Conservation (phyloP, 2,329 filamentous ascomycete species). For the Penicillium capsulatum region DNA sequence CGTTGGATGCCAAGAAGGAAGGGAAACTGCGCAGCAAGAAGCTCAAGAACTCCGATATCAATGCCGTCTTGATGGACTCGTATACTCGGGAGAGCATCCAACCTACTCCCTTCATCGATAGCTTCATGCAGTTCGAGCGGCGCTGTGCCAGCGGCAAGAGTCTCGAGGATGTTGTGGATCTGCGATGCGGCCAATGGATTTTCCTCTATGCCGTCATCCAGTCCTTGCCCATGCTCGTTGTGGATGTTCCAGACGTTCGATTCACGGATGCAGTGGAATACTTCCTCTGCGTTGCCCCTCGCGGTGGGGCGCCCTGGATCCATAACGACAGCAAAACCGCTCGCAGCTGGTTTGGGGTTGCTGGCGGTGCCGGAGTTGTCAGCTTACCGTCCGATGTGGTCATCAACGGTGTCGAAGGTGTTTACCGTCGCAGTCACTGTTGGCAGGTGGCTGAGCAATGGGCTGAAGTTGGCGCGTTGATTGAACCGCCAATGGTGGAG, state of each 20-base stretch:
- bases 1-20: conserved; percentile 68
- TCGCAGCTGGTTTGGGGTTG: conserved; percentile 50
- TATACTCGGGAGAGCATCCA: conserved; percentile 71
- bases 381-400: conserved; percentile 61
- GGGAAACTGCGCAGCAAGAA: conserved; percentile 65
- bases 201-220: conserved; percentile 51
- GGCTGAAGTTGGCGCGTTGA: conserved; percentile 44
- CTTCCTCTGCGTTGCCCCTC: conserved; percentile 48
- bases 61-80: conserved; percentile 69
- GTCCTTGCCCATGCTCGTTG: conserved; percentile 46
- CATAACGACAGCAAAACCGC: conserved; percentile 43
- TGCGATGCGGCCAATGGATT: conserved; percentile 50
- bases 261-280: conserved; percentile 48
- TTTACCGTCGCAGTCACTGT: conserved; percentile 66
- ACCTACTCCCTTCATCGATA: conserved; percentile 45
- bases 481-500: conserved; percentile 32
- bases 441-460: conserved; percentile 63
- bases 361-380: conserved; percentile 61
- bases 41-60: conserved; percentile 73
- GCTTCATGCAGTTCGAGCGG: conserved; percentile 48
- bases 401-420: conserved; percentile 62
- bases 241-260: conserved; percentile 46
- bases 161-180: conserved; percentile 44
- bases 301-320: conserved; percentile 48
- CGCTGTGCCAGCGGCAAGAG: conserved; percentile 42